Base-by-base conservation (phyloP, 352 stramenopile species). In the Pythium rishiriense region DNA sequence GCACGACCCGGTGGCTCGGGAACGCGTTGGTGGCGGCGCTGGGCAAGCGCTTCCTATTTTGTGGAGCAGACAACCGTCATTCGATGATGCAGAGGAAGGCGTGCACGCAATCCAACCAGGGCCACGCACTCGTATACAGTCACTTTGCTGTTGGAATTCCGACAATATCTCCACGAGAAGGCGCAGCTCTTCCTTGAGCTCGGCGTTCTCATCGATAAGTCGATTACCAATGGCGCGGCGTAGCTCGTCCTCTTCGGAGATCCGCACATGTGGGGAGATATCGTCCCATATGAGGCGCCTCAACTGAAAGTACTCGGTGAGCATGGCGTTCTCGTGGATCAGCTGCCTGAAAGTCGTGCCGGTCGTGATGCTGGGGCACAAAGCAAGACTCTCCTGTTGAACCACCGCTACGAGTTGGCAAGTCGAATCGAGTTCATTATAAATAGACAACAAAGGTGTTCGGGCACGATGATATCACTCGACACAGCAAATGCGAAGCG, bases 131-230 rank as follows among this genome's bases (percentile, higher is more conserved):
- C 85, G 74, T 58, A 94, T 87, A 26, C 62, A 60, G 58, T 94
- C 85, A 39, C 87, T 94, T 57, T 90, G 78, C 50, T 88, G 80
- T 64, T 94, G 85, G 24, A 88, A 94, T 58, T 94, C 85, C 14
- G 76, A 71, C 28, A 94, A 61, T 47, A 94, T 92, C 59, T 94
- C 81, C 7, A 83, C 81, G 11, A 94, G 67, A 37, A 81, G 74
- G 1, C 61, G 48, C 17, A 94, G 68, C 50, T 94, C 85, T 29
- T 78, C 68, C 21, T 73, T 67, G 21, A 94, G 62, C 50, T 87
- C 75, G 75, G 80, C 61, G 58, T 90, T 94, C n/a, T 79, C 78
- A 43, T 85, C 81, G 48, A 94, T 89, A 3, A 81, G 64, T 22
- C 78, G 73, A 49, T 71, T 89, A 25, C 85, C 83, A 26, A 92